Evolutionary conservation across 805 yeast genomes (phyloP), one percentile per base, ranked within the genome.

Genomic region (Nakazawaea laoshanensis): DNA sequence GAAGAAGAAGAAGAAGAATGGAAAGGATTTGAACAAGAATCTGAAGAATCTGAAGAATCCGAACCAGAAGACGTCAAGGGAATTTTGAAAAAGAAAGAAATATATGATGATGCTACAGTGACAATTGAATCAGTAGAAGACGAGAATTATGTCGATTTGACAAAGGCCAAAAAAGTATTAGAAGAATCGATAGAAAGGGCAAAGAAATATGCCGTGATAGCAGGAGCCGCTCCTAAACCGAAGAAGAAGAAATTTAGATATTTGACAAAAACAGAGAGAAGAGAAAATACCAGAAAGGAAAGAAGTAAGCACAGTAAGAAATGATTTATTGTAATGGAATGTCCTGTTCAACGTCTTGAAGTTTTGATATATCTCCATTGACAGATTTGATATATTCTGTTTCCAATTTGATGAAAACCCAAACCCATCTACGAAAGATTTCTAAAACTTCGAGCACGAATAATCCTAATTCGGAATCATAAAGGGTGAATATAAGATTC

Each of bases 371-470:
- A 16, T 36, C 39, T 7, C 35, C 39, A 11, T 28, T 28, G 22
- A 43, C 31, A 3, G 45, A 40, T 45, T 55, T 55, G 30, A 55
- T 42, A 28, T 65, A 77, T 49, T 89, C 96, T 19, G 81, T 72
- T 44, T 92, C 97, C 12, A 88, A 58, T 48, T 92, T 79, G 49
- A 89, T 61, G 40, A 84, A 69, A 26, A 87, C 73, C 99, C 99
- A 92, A 32, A 86, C 56, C 75, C 88, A 84, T 49, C 98, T 69
- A 57, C 98, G 67, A 7, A 78, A 43, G 5, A 92, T 62, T 51
- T 92, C 98, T 33, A 88, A 55, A 3, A 73, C 43, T 47, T 88
- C 92, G 35, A 85, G 59, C 8, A 70, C 55, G 41, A 82, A 79
- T 36, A 76, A 67, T 1, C 92, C 88, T 18, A 65, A 53, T 42